phyloP scores from a whole-genome alignment of 1,139 yeast species.

The Geotrichum siamense region DNA sequence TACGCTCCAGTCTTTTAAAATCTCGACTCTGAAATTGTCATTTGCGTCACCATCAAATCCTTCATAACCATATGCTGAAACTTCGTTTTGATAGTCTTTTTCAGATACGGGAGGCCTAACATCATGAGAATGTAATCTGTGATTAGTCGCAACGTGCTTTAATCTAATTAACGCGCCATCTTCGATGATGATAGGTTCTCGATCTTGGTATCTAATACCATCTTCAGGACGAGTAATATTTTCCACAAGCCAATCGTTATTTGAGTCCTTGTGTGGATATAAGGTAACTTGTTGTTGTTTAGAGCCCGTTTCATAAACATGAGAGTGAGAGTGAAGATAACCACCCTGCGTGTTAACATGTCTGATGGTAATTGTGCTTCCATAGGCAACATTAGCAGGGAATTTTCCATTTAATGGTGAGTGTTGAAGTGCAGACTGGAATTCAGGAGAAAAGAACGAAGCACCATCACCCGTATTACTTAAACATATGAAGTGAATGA shows the following conservation, averaged over 20 bases:
- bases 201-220: conserved; percentile 23
- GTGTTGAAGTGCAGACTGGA: conserved; percentile 70
- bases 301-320: conserved; percentile 83
- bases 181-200: conserved; percentile 48
- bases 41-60: conserved; percentile 94
- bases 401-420: conserved; percentile 62
- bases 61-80: conserved; percentile 80
- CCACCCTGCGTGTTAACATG: conserved; percentile 89
- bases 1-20: conserved; percentile 53
- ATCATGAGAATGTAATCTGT: conserved; percentile 94
- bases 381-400: conserved; percentile 78
- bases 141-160: conserved; percentile 56
- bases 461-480: conserved; percentile 79
- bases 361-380: conserved; percentile 68
- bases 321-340: conserved; percentile 87
- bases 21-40: conserved; percentile 89
- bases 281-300: conserved; percentile 87
- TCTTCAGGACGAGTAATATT: conserved; percentile 27
- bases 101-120: conserved; percentile 89
- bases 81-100: conserved; percentile 96
- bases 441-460: conserved; percentile 83
- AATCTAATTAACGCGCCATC: conserved; percentile 80
- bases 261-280: conserved; percentile 85
- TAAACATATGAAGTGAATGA: conserved; percentile 68
- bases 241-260: conserved; percentile 81